Conservation (phyloP, 331 rosid genomes). For the Arachis monticola region DNA sequence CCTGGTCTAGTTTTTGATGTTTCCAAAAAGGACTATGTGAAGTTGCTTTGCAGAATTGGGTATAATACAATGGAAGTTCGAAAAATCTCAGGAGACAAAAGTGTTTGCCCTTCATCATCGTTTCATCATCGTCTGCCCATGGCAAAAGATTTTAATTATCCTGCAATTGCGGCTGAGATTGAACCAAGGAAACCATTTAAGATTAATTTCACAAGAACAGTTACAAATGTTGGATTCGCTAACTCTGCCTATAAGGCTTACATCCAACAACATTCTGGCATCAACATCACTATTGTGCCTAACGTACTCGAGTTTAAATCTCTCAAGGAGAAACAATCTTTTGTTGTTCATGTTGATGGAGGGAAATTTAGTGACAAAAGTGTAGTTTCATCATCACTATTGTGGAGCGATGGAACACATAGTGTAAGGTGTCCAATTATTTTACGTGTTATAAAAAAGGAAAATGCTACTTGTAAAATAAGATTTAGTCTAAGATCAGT, state of each 20-base stretch:
- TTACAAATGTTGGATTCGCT: slow-evolving; percentile 51
- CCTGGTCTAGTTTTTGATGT: no score
- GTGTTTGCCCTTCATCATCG: slow-evolving; percentile 30
- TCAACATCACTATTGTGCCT: slow-evolving; percentile 18
- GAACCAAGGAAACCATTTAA: slow-evolving; percentile 14
- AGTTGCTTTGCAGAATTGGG: neutral
- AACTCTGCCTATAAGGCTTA: slow-evolving; percentile 43
- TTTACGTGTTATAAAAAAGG: no score
- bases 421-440: neutral
- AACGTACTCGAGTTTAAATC: slow-evolving; percentile 22
- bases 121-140: neutral
- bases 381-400: neutral
- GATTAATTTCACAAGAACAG: slow-evolving; percentile 43
- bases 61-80: neutral
- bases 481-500: no score
- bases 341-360: slow-evolving; percentile 22
- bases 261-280: neutral
- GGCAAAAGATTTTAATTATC: slow-evolving; percentile 48
- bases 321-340: slow-evolving; percentile 14
- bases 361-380: neutral
- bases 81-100: slow-evolving; percentile 29
- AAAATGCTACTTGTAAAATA: no score
- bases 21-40: no score
- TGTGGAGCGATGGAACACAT: slow-evolving; percentile 37
- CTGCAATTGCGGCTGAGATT: slow-evolving; percentile 28